A percentile compares a stretch with the other conserved stretches of the same genome.
These are phyloP conservation scores for Ophiocordyceps polyrhachis-furcata DNA, from an alignment of 2,329 filamentous ascomycete genomes.

Conservation along the genomic window DNA sequence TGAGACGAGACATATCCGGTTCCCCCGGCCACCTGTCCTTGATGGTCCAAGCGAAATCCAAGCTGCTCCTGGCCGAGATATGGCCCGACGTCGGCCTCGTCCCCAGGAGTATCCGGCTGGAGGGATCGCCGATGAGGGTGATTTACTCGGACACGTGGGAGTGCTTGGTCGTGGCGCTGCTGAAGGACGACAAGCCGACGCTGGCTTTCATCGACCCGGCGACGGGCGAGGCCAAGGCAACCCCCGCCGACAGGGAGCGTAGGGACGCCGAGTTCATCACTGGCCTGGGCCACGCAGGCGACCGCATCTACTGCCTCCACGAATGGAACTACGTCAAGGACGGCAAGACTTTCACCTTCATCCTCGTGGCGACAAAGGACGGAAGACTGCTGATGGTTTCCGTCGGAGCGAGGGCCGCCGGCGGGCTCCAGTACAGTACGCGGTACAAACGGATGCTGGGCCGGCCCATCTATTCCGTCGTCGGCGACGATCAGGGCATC, in stretches of 20 bases:
- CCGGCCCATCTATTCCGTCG: slow-evolving; percentile 35
- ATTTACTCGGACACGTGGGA: slow-evolving; percentile 35
- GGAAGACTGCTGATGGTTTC: slow-evolving; percentile 39
- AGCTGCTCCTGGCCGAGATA: slow-evolving; percentile 34
- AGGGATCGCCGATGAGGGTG: slow-evolving; percentile 30
- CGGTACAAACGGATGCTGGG: slow-evolving; percentile 26
- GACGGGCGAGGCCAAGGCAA: slow-evolving; percentile 32
- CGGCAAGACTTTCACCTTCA: slow-evolving; percentile 39
- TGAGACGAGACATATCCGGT: slow-evolving; percentile 21
- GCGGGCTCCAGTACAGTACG: slow-evolving; percentile 30
- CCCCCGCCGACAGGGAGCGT: slow-evolving; percentile 22
- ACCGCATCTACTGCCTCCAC: slow-evolving; percentile 39
- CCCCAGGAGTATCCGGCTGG: slow-evolving; percentile 27
- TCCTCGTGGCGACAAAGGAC: slow-evolving; percentile 38
- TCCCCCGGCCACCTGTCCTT: slow-evolving; percentile 21
- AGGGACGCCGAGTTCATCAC: slow-evolving; percentile 28
- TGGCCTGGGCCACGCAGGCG: slow-evolving; percentile 35
- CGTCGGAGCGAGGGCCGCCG: slow-evolving; percentile 10
- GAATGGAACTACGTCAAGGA: slow-evolving; percentile 45
- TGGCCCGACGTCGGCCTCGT: slow-evolving; percentile 25
- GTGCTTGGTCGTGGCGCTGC: slow-evolving; percentile 34
- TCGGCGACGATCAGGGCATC: slow-evolving; percentile 34
- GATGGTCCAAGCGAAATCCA: slow-evolving; percentile 29
- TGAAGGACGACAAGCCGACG: slow-evolving; percentile 22
- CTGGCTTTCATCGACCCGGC: slow-evolving; percentile 38